These are phyloP conservation scores for Toxicodendron radicans DNA, from an alignment of 345 rosid species.

Conservation along the genomic window DNA sequence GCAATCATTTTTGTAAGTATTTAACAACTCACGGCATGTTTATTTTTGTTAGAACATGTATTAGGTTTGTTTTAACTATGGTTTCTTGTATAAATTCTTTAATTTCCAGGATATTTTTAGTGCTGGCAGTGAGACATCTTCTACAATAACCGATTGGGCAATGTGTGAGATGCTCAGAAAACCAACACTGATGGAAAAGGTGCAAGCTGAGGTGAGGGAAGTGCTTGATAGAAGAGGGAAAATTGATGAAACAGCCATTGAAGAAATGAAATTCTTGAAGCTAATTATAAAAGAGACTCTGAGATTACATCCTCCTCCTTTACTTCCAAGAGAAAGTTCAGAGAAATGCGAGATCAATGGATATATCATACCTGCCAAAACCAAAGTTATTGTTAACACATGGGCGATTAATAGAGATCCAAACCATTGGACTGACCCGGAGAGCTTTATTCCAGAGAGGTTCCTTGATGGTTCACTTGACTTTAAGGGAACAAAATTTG, in stretches of 20 bases:
- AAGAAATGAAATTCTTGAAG: background rate
- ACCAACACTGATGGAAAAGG: background rate
- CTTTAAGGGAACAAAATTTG: slow-evolving; percentile 7
- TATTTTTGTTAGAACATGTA: background rate
- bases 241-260: background rate
- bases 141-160: background rate
- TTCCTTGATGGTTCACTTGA: slow-evolving; percentile 18
- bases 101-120: background rate
- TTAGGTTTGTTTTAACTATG: background rate
- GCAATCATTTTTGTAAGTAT: background rate
- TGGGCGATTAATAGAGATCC: slow-evolving; percentile 25
- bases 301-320: background rate
- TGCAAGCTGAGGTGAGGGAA: slow-evolving; percentile 6
- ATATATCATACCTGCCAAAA: background rate
- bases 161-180: background rate
- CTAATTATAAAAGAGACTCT: background rate
- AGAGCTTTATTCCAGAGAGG: slow-evolving; percentile 19
- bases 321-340: background rate
- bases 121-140: background rate
- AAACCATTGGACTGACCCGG: slow-evolving; percentile 18
- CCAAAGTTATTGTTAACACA: slow-evolving; percentile 7
- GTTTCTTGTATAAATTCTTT: no score
- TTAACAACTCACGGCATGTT: background rate
- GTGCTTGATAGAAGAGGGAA: background rate
- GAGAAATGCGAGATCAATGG: background rate